Base-by-base conservation (phyloP, 441 rosid genomes). In the Pelargonium cotyledonis region DNA sequence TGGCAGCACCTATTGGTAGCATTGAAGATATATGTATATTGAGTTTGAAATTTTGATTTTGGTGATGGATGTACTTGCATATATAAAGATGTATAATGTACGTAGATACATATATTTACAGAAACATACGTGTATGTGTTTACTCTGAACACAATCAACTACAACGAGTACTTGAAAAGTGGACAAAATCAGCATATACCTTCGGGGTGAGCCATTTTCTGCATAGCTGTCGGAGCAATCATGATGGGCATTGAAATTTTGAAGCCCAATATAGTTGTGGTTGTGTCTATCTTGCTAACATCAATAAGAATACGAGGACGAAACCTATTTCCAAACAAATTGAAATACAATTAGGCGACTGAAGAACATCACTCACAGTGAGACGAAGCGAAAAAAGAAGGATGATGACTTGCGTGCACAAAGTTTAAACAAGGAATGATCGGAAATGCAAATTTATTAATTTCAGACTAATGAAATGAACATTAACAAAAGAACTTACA, bases 181-280 rank as follows among this genome's bases (percentile, higher is more conserved):
- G 68, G 23, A 70, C 21, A 35, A 68, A 23, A 12, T 53, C 29
- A 26, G 70, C 3, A 65, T 62, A 26, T 77, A 90, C 99, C 99
- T 69, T 91, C 96, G 75, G 96, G 97, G 70, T 94, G 99, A 71
- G 97, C 99, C 99, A 94, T 94, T 82, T 94, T 94, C 88, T 91
- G 97, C 90, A 94, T 85, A 19, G 96, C 97, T 10, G 92, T 80
- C 38, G 99, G 99, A 78, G 99, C 99, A 81, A 94, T 79, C 99
- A 94, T 87, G 79, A 94, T 88, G n/a, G 97, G 99, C 97, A 94
- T 91, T 41, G 96, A 88, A 75, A 90, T 79, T 53, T 94, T 91
- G 83, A 88, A 89, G 62, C 99, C 97, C 83, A 94, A 72, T 49
- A 94, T 86, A 31, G 77, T 87, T 38, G 96, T 86, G 74, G 84